phyloP scores from a whole-genome alignment of 768 basidiomycete species.

The Collybiopsis confluens region DNA sequence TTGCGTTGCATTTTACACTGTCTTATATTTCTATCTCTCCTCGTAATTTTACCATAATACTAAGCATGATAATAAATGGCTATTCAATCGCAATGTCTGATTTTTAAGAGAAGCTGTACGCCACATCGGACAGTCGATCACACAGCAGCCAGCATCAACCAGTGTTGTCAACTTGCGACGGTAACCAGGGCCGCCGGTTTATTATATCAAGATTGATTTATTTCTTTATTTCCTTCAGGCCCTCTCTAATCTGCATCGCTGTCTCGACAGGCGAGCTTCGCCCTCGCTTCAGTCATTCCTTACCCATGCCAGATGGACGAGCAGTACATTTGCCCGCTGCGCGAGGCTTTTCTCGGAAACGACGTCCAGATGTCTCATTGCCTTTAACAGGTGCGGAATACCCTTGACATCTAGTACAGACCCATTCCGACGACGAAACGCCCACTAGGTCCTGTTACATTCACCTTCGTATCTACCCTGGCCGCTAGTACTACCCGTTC shows the following conservation, averaged over 20 bases:
- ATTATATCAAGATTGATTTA: too few relatives aligned
- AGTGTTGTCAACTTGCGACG: too few relatives aligned
- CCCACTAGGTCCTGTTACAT: not conserved
- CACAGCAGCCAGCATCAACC: too few relatives aligned
- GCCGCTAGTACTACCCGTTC: not conserved
- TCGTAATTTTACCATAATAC: too few relatives aligned
- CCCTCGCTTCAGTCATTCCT: slow-evolving; percentile 1
- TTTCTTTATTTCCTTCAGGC: not conserved
- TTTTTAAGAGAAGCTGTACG: too few relatives aligned
- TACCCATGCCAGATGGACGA: slow-evolving; percentile 1
- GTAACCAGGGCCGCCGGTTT: too few relatives aligned
- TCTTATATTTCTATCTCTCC: not conserved
- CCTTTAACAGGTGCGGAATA: not conserved
- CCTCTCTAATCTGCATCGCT: not conserved
- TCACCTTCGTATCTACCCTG: not conserved
- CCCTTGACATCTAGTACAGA: too few relatives aligned
- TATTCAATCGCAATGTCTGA: too few relatives aligned
- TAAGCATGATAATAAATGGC: too few relatives aligned
- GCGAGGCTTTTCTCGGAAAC: slow-evolving; percentile 3
- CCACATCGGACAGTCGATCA: too few relatives aligned
- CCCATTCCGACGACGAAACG: not conserved
- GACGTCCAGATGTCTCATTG: slow-evolving; percentile 2
- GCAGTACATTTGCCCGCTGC: slow-evolving; percentile 4
- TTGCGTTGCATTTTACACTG: not conserved
- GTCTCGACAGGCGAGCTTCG: not conserved